A percentile compares a stretch with the other conserved stretches of the same genome.
These are phyloP conservation scores for Hanseniaspora lindneri DNA, from an alignment of 805 yeast genomes.

Conservation along the genomic window DNA sequence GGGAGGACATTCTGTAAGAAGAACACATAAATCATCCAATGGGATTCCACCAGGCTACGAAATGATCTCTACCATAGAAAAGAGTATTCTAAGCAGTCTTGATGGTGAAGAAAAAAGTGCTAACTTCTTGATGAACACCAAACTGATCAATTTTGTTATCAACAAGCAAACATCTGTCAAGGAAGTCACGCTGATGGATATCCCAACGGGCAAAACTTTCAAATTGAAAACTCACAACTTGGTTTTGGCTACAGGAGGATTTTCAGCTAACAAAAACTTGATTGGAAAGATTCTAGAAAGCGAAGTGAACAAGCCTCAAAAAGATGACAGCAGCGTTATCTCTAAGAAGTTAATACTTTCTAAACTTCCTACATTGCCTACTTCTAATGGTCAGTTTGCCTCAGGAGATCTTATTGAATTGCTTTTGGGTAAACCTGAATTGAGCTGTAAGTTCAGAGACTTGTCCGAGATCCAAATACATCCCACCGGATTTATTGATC, in stretches of 20 bases:
- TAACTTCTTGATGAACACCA: constrained; percentile 32
- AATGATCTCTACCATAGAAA: constrained; percentile 37
- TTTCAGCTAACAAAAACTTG: constrained; percentile 32
- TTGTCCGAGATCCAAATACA: constrained; percentile 52
- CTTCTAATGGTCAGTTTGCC: constrained; percentile 46
- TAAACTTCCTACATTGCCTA: constrained; percentile 36
- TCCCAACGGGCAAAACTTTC: constrained; percentile 36
- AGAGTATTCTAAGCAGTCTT: constrained; percentile 27
- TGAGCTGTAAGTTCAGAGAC: constrained; percentile 41
- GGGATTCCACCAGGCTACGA: constrained; percentile 51
- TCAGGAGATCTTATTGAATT: constrained; percentile 41
- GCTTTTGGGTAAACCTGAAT: constrained; percentile 35
- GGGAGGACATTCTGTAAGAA: constrained; percentile 70
- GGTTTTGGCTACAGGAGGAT: constrained; percentile 52
- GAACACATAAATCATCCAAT: constrained; percentile 68
- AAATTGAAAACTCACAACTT: constrained; percentile 28
- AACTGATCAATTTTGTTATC: constrained; percentile 29
- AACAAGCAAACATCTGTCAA: constrained; percentile 13
- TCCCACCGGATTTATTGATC: constrained; percentile 50
- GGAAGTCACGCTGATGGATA: constrained; percentile 18
- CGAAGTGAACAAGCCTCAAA: constrained; percentile 18
- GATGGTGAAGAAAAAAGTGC: constrained; percentile 27
- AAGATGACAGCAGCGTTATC: not conserved
- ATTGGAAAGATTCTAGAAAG: constrained; percentile 36
- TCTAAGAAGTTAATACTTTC: constrained; percentile 9